Base-by-base conservation (phyloP, 176 grass and related monocot genomes). In the Cenchrus purpureus region DNA sequence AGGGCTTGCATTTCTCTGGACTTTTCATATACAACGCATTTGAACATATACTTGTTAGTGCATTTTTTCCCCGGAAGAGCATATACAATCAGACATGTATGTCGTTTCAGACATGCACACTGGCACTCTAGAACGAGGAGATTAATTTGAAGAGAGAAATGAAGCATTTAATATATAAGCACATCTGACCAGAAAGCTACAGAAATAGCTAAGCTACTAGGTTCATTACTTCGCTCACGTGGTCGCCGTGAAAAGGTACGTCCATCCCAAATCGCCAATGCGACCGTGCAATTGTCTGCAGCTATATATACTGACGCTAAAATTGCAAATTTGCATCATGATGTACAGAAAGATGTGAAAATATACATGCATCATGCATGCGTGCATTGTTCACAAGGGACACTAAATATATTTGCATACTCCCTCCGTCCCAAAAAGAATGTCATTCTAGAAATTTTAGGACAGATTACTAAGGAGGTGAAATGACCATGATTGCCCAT, bases 131-230 rank as follows among this genome's bases (percentile, higher is more conserved):
- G 40, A 66, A 80, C 10, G 31, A 48, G 61, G 52, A 44, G 7
- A 8, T 6, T 8, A 50, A 34, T 71, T 5, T 17, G 68, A 83
- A 68, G 14, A 69, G 25, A 14, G 61, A 77, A 79, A 42, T 56
- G 51, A 79, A 68, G 80, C 84, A 90, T 87, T 90, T 83, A 87
- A 79, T 83, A 87, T 74, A 87, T 68, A 79, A 87, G 60, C 80
- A 68, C 43, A 40, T 77, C 65, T 81, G 71, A 8, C 45, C 64
- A 63, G 83, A 46, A 78, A 77, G 62, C 25, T 25, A 25, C 25
- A 63, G 72, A 71, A 45, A 90, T 74, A 40, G 74, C 58, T 14
- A 52, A 10, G 8, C 45, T 46, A 7, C 10, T 53, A 54, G 52
- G 25, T 61, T 75, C 80, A 75, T 90, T 79, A 87, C 80, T 87